Percentiles rank a stretch among this genome's conserved stretches.
phyloP scores from a whole-genome alignment of 2,329 filamentous ascomycete species.

The Aspergillus calidoustus region DNA sequence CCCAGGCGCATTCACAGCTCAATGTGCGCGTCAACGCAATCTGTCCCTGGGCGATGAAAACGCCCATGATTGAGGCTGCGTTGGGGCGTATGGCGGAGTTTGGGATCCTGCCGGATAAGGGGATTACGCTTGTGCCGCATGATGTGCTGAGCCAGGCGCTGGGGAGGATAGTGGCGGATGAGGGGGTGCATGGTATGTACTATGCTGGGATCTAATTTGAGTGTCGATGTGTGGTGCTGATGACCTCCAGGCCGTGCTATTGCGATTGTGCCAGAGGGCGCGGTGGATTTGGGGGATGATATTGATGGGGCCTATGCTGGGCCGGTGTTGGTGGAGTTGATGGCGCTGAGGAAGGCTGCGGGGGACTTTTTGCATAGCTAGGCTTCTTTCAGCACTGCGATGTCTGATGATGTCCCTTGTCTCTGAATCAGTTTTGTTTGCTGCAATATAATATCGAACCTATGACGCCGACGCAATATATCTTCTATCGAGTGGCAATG shows the following conservation, averaged over 20 bases:
- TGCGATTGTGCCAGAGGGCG: neutral
- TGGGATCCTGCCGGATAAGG: neutral
- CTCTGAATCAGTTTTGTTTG: too few relatives aligned
- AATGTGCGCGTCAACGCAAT: neutral
- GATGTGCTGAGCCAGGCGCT: neutral
- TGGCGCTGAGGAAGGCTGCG: constrained; percentile 4
- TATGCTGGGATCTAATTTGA: too few relatives aligned
- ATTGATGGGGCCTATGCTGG: constrained; percentile 1
- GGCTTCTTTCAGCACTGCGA: neutral
- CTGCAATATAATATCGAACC: too few relatives aligned
- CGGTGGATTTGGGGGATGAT: neutral
- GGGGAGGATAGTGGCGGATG: neutral
- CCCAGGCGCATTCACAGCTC: neutral
- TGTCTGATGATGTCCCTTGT: neutral
- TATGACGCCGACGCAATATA: too few relatives aligned
- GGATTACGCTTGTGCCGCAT: neutral
- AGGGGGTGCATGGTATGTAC: neutral
- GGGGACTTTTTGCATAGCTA: neutral
- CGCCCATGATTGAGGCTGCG: neutral
- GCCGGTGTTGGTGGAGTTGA: neutral
- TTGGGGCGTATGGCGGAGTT: neutral
- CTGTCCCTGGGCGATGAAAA: neutral
- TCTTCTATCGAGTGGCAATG: too few relatives aligned
- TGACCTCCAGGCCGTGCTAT: neutral
- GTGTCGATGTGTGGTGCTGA: too few relatives aligned